Conservation (phyloP, 129 eudicot genomes). For the Flaveria trinervia region DNA sequence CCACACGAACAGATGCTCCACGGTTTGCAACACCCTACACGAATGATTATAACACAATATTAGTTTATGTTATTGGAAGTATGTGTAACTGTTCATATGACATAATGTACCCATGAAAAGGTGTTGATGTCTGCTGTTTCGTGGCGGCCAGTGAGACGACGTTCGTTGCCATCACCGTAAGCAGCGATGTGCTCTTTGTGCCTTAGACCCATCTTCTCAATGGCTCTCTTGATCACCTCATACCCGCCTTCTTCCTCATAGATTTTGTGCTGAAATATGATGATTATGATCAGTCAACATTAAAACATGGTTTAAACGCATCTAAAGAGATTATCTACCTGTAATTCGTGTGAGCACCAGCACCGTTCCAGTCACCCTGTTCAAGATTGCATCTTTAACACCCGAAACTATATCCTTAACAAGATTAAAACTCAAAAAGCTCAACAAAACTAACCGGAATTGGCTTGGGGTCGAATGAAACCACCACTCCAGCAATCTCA, state of each 20-base stretch:
- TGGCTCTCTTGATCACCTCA: not conserved
- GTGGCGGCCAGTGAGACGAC: not conserved
- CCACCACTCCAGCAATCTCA: conserved; percentile 25
- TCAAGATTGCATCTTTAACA: not conserved
- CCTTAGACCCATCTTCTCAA: conserved; percentile 4
- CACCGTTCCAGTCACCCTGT: conserved; percentile 14
- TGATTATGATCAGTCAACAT: not conserved
- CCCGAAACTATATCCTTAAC: not conserved
- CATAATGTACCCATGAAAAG: conserved; percentile 14
- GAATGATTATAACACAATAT: not conserved
- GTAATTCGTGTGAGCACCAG: conserved; percentile 5
- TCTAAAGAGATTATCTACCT: not conserved
- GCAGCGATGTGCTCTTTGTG: conserved; percentile 19
- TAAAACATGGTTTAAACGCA: not conserved
- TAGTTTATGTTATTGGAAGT: not conserved
- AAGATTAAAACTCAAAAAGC: not conserved
- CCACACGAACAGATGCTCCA: conserved; percentile 8
- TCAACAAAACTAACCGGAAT: conserved; percentile 1
- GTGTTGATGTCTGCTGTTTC: conserved; percentile 15
- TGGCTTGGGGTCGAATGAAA: conserved; percentile 15
- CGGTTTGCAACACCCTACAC: conserved; percentile 11
- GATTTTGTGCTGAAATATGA: conserved; percentile 8
- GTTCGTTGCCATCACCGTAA: conserved; percentile 14
- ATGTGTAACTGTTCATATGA: not conserved
- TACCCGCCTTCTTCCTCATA: conserved; percentile 16